These are phyloP conservation scores for Cornus suecica DNA, from an alignment of 148 eudicot species.

Conservation along the genomic window DNA sequence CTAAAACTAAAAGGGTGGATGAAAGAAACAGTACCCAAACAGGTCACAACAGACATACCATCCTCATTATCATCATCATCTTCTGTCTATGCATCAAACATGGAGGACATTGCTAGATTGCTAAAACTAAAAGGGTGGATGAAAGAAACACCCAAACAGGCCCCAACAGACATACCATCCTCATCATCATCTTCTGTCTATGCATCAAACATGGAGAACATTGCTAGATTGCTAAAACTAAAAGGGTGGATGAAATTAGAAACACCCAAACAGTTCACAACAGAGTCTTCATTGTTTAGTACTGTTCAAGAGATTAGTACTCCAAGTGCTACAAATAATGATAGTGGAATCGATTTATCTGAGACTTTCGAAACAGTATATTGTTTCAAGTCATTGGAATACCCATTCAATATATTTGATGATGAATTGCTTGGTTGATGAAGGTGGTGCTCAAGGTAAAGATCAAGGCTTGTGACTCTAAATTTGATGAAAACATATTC, in stretches of 20 bases:
- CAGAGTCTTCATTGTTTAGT: slow-evolving; percentile 9
- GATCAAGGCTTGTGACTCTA: slow-evolving; percentile 24
- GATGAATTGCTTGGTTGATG: slow-evolving; percentile 52
- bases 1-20: slow-evolving; percentile 44
- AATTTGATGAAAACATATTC: slow-evolving; percentile 24
- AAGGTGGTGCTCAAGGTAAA: slow-evolving; percentile 23
- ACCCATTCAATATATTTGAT: no score
- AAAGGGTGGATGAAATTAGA: slow-evolving; percentile 36
- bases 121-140: slow-evolving; percentile 44
- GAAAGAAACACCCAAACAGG: slow-evolving; percentile 18
- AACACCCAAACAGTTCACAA: slow-evolving; percentile 9
- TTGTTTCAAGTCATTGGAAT: slow-evolving; percentile 24
- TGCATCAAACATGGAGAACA: slow-evolving; percentile 32
- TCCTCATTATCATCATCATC: no score
- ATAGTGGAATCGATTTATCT: slow-evolving; percentile 24
- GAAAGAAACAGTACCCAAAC: slow-evolving; percentile 21
- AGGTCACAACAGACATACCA: neutral
- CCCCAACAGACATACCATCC: slow-evolving; percentile 5
- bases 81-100: slow-evolving; percentile 36
- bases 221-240: slow-evolving; percentile 49
- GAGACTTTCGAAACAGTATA: slow-evolving; percentile 29
- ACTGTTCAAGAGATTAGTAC: no score
- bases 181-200: no score
- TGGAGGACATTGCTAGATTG: slow-evolving; percentile 53
- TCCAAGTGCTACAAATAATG: slow-evolving; percentile 16